Conservation (phyloP, 495 filamentous ascomycete species). For the Podospora sp. region DNA sequence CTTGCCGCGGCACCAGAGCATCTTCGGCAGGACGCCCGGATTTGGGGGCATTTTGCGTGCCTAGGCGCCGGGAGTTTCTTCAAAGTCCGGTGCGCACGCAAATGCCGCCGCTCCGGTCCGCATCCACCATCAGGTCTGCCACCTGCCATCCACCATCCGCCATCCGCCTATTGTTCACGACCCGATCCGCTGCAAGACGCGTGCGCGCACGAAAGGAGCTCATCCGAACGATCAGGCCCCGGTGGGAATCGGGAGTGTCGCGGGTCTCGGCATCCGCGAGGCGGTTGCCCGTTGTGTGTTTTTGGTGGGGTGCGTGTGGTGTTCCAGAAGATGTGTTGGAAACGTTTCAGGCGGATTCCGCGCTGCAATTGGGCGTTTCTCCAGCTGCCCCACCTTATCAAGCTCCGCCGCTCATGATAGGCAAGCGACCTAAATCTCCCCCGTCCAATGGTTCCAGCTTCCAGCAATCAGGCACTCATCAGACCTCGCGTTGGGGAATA, state of each 20-base stretch:
- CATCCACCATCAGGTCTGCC: too few relatives aligned
- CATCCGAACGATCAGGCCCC: background rate
- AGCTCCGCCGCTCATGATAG: background rate
- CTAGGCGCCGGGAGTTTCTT: background rate
- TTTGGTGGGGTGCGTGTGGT: slow-evolving; percentile 3
- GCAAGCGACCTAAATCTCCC: background rate
- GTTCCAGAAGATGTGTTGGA: slow-evolving; percentile 28
- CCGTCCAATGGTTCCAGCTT: too few relatives aligned
- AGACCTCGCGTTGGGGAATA: background rate
- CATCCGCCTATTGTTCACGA: background rate
- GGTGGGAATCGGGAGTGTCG: background rate
- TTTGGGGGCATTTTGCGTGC: background rate
- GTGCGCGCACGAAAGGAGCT: background rate
- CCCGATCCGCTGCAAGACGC: background rate
- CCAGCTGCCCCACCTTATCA: too few relatives aligned
- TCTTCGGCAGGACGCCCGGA: background rate
- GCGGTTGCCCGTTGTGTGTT: background rate
- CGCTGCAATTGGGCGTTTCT: too few relatives aligned
- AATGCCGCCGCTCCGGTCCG: background rate
- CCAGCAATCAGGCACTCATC: background rate
- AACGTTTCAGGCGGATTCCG: slow-evolving; percentile 22
- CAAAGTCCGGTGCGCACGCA: background rate
- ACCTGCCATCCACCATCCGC: background rate
- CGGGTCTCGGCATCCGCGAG: background rate
- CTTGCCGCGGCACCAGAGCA: background rate